Conservation (phyloP, 202 grass and related monocot genomes). For the Miscanthus sacchariflorus region DNA sequence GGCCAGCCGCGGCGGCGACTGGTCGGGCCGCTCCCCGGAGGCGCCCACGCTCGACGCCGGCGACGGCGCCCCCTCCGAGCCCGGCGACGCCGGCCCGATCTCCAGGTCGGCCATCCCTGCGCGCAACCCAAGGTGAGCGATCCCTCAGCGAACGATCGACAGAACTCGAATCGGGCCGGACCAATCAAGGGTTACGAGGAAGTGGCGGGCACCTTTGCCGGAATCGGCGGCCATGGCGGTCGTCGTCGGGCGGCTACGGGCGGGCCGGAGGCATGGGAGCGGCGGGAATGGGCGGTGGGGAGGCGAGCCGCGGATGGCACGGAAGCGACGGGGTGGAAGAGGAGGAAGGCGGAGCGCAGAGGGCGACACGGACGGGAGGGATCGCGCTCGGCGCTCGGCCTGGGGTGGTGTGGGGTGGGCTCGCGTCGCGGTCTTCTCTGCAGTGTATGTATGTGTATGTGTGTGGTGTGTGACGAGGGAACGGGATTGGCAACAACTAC, state of each 20-base stretch:
- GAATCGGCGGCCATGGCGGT: constrained; percentile 55
- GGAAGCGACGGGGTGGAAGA: constrained; percentile 38
- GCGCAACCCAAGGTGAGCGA: neutral
- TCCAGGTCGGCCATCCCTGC: constrained; percentile 65
- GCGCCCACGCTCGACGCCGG: constrained; percentile 22
- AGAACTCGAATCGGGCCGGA: constrained; percentile 28
- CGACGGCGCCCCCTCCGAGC: constrained; percentile 16
- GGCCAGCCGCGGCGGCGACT: constrained; percentile 32
- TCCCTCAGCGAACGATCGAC: constrained; percentile 11
- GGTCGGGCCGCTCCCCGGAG: constrained; percentile 34
- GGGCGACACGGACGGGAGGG: constrained; percentile 24
- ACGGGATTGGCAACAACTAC: neutral
- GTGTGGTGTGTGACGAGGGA: neutral
- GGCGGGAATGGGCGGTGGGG: constrained; percentile 54
- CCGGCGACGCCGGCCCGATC: constrained; percentile 55
- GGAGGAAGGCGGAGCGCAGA: neutral
- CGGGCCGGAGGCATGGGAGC: constrained; percentile 41
- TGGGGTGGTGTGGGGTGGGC: neutral
- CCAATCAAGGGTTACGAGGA: neutral
- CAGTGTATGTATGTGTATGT: neutral
- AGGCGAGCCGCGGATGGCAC: constrained; percentile 43
- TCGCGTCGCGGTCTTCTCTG: constrained; percentile 12
- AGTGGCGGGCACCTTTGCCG: constrained; percentile 50
- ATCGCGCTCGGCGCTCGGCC: neutral
- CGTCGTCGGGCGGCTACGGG: constrained; percentile 34